A percentile compares a stretch with the other conserved stretches of the same genome.
These are phyloP conservation scores for Daldinia sp. DNA, from an alignment of 2,329 filamentous ascomycete genomes.

Conservation along the genomic window DNA sequence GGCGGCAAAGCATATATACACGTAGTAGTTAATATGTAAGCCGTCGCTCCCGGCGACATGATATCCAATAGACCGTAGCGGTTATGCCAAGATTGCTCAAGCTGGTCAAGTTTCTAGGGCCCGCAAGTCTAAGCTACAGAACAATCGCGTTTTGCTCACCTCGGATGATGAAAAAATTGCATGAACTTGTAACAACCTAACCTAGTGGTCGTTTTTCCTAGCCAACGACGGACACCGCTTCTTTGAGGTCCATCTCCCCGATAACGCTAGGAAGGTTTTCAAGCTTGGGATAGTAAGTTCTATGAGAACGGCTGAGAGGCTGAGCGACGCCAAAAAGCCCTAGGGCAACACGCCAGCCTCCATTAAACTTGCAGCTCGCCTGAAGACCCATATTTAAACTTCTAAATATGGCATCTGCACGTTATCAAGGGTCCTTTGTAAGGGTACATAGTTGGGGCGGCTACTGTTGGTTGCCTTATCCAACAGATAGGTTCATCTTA, in stretches of 20 bases:
- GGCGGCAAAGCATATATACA: slow-evolving; percentile 29
- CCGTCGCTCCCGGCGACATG: slow-evolving; percentile 20
- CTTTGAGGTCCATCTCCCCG: slow-evolving; percentile 5
- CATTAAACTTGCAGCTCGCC: slow-evolving; percentile 2
- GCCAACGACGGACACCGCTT: slow-evolving; percentile 16
- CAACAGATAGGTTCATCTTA: slow-evolving; percentile 6
- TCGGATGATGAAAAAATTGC: slow-evolving; percentile 13
- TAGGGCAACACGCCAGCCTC: slow-evolving; percentile 9
- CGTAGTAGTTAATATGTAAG: slow-evolving; percentile 17
- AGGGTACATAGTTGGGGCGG: slow-evolving; percentile 4
- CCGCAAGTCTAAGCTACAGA: slow-evolving; percentile 26
- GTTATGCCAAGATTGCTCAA: slow-evolving; percentile 34
- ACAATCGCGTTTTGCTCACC: slow-evolving; percentile 13
- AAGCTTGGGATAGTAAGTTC: slow-evolving; percentile 8
- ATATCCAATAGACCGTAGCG: slow-evolving; percentile 35
- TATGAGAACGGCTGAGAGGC: slow-evolving; percentile 22
- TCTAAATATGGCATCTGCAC: slow-evolving; percentile 27
- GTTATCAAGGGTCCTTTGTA: slow-evolving; percentile 13
- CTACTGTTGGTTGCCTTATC: slow-evolving; percentile 5
- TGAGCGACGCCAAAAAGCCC: slow-evolving; percentile 8
- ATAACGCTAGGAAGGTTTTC: slow-evolving; percentile 13
- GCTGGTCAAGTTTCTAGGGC: slow-evolving; percentile 20
- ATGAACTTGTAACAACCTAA: slow-evolving; percentile 31
- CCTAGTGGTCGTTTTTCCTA: slow-evolving; percentile 6
- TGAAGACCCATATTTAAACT: slow-evolving; percentile 17